A percentile compares a stretch with the other conserved stretches of the same genome.
phyloP scores from a whole-genome alignment of 2,329 filamentous ascomycete genomes.

The Diaporthe sp. region DNA sequence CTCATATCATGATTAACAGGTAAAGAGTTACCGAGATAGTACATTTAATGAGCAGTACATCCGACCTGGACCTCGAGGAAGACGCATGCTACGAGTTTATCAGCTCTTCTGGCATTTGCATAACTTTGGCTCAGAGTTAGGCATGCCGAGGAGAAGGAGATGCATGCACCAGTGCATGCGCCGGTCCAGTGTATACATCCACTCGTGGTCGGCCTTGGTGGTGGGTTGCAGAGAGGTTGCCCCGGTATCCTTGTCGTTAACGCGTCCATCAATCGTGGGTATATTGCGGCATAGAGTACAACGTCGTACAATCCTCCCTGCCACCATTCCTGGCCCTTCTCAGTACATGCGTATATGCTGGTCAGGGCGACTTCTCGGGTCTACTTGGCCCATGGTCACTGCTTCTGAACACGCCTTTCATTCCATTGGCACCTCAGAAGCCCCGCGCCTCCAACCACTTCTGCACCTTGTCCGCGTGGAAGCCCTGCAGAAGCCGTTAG shows the following conservation, averaged over 20 bases:
- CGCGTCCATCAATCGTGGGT: neutral
- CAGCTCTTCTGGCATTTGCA: neutral
- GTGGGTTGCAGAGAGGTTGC: neutral
- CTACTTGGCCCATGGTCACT: too few species aligned
- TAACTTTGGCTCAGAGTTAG: neutral
- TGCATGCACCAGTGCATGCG: too few species aligned
- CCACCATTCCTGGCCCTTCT: neutral
- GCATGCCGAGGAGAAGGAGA: neutral
- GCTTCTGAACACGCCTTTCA: neutral
- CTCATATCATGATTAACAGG: neutral
- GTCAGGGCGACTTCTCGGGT: neutral
- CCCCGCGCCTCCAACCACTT: conserved; percentile 43
- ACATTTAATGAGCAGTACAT: neutral
- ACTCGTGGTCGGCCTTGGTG: too few species aligned
- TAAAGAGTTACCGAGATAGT: neutral
- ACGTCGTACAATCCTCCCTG: neutral
- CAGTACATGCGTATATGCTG: neutral
- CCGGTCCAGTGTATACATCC: neutral
- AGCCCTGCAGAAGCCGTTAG: conserved; percentile 31
- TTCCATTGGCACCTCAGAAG: conserved; percentile 30
- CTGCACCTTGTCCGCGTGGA: conserved; percentile 38
- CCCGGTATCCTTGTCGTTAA: neutral
- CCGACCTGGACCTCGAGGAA: neutral
- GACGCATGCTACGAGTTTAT: neutral
- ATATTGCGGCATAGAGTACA: neutral